Conservation (phyloP, 345 rosid species). For the Erysimum cheiranthoides region DNA sequence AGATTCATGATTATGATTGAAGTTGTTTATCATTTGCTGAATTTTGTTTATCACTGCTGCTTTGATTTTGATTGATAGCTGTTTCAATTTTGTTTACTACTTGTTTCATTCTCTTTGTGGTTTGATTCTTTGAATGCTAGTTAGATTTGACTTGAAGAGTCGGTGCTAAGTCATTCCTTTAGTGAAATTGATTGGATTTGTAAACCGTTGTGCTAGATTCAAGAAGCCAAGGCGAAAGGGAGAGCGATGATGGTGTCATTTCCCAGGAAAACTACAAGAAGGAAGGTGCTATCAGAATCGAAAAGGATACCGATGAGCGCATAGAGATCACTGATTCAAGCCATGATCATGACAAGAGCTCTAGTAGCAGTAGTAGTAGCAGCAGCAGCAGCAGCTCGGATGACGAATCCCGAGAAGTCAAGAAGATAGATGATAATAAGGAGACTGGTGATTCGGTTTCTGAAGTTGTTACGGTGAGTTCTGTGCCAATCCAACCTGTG, state of each 20-base stretch:
- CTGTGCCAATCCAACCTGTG: constrained; percentile 44
- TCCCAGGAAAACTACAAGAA: constrained; percentile 57
- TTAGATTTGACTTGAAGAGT: constrained; percentile 34
- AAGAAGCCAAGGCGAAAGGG: constrained; percentile 66
- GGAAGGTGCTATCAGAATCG: constrained; percentile 48
- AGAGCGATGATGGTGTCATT: constrained; percentile 56
- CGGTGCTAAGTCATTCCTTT: constrained; percentile 1
- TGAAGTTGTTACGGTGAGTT: constrained; percentile 38
- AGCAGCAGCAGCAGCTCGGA: constrained; percentile 57
- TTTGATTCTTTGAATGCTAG: constrained; percentile 17
- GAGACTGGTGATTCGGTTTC: constrained; percentile 39
- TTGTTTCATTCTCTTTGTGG: neutral
- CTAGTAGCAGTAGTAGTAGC: constrained; percentile 50
- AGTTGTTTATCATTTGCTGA: neutral
- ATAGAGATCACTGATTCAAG: constrained; percentile 46
- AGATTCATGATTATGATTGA: constrained; percentile 29
- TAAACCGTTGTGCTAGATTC: constrained; percentile 53
- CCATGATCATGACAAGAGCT: constrained; percentile 58
- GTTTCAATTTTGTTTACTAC: neutral
- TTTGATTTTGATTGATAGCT: constrained; percentile 23
- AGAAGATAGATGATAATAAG: constrained; percentile 45
- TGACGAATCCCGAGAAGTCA: constrained; percentile 55
- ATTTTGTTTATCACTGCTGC: neutral
- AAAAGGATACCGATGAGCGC: constrained; percentile 46
- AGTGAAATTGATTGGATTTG: constrained; percentile 29